Evolutionary conservation across 116 monocot genomes (phyloP).

Genomic region (Dioscorea cayenensis): DNA sequence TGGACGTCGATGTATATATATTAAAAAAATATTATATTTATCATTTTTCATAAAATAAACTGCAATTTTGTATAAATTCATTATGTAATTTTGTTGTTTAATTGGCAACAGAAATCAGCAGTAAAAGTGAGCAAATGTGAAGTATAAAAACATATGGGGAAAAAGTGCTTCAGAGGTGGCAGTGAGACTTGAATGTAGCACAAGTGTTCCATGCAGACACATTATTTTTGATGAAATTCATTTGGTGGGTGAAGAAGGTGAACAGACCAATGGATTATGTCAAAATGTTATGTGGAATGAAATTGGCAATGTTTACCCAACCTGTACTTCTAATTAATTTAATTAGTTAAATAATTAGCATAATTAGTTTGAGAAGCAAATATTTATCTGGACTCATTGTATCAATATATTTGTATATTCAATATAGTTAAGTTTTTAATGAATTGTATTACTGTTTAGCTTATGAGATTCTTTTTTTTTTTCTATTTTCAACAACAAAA

Average conservation of each 20-base stretch:
- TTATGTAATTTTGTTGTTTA: not conserved
- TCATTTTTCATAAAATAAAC: no score
- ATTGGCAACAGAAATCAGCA: conserved; percentile 7
- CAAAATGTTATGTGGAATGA: not conserved
- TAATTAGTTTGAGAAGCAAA: no score
- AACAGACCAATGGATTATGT: not conserved
- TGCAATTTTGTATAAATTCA: no score
- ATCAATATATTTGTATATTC: no score
- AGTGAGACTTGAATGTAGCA: conserved; percentile 12
- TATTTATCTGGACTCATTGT: no score
- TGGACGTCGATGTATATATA: no score
- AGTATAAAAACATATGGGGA: conserved; percentile 17
- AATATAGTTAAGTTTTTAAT: no score
- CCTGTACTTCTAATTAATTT: not conserved
- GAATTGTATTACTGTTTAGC: no score
- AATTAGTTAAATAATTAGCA: no score
- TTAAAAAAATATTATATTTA: no score
- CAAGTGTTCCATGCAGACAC: conserved; percentile 4
- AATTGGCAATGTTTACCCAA: not conserved
- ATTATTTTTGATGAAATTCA: conserved; percentile 11
- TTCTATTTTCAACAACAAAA: no score
- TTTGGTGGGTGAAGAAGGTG: conserved; percentile 4
- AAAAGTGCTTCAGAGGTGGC: conserved; percentile 17
- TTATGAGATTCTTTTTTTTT: no score
- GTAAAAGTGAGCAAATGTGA: conserved; percentile 11